Percentiles rank a stretch among this genome's conserved stretches.
Conservation (phyloP, 306 rosid species). For the Pueraria montana region DNA sequence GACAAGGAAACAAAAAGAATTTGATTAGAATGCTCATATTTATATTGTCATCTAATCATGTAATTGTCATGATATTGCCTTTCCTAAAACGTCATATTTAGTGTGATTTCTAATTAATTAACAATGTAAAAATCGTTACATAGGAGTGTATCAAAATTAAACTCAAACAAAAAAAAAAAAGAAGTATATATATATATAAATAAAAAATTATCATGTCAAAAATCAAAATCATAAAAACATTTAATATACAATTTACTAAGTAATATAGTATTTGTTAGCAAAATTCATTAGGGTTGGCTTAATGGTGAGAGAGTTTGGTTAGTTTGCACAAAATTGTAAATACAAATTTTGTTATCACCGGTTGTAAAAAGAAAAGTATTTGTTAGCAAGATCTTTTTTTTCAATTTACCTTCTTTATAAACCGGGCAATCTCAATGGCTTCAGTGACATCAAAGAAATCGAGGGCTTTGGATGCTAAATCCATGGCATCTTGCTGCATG, state of each 20-base stretch:
- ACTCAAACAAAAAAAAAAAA: neutral
- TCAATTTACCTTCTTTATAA: slow-evolving; percentile 73
- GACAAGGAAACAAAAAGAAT: neutral
- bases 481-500: slow-evolving; percentile 82
- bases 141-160: too few relatives aligned
- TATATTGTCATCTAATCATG: neutral
- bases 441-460: slow-evolving; percentile 88
- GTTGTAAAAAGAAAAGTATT: too few relatives aligned
- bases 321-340: too few relatives aligned
- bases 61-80: neutral
- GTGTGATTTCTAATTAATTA: neutral
- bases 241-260: neutral
- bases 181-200: too few relatives aligned
- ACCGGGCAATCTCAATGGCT: slow-evolving; percentile 84
- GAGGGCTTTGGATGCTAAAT: slow-evolving; percentile 85
- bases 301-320: too few relatives aligned
- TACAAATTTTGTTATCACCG: too few relatives aligned
- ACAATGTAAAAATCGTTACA: neutral
- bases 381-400: neutral
- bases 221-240: neutral
- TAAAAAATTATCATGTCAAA: neutral
- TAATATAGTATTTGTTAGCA: neutral
- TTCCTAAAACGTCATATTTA: neutral
- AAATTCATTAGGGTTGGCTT: too few relatives aligned
- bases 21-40: neutral